A percentile compares a stretch with the other conserved stretches of the same genome.
These are phyloP conservation scores for Neonectria sp. DNA, from an alignment of 2,329 filamentous ascomycete genomes.

Conservation along the genomic window DNA sequence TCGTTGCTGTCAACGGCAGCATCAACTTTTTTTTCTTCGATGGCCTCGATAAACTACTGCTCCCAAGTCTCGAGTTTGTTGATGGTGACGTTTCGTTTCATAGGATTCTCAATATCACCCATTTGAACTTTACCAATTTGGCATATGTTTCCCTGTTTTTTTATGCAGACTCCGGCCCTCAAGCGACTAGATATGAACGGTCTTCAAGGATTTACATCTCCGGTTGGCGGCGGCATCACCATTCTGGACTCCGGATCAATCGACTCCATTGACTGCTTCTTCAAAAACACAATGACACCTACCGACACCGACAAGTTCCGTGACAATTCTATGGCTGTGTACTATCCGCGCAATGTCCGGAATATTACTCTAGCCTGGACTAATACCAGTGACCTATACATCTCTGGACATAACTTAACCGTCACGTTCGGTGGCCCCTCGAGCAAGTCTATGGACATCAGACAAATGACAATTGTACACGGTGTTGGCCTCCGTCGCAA, in stretches of 20 bases:
- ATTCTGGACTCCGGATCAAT: background rate
- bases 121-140: background rate
- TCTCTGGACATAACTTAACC: background rate
- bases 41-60: background rate
- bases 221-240: background rate
- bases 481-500: background rate
- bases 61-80: background rate
- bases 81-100: background rate
- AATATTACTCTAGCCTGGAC: background rate
- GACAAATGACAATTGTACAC: background rate
- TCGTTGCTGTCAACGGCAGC: background rate
- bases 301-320: background rate
- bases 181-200: background rate
- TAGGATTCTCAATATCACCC: background rate
- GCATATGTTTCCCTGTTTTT: background rate
- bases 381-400: background rate
- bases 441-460: constrained; percentile 1
- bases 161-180: background rate
- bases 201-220: background rate
- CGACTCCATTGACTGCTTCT: background rate
- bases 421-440: background rate
- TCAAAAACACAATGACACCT: background rate
- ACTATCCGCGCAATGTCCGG: background rate
- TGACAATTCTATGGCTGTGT: background rate
- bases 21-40: background rate